Percentiles rank a stretch among this genome's conserved stretches.
Conservation (phyloP, 441 rosid species). For the Erodium trifolium region DNA sequence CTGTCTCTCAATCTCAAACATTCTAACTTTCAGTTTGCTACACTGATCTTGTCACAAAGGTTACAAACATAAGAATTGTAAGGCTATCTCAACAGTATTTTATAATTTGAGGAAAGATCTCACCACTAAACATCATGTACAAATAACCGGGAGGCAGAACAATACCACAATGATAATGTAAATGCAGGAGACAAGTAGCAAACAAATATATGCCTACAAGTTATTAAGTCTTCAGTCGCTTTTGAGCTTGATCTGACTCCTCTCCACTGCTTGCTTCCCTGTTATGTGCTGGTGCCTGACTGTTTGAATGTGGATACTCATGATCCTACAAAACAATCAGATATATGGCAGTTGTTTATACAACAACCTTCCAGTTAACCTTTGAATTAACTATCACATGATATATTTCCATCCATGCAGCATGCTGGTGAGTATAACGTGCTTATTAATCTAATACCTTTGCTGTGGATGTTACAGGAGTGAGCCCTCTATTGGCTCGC, state of each 20-base stretch:
- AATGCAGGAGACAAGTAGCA: neutral
- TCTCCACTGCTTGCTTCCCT: neutral
- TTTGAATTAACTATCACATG: neutral
- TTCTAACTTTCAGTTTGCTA: no score
- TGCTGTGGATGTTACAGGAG: neutral
- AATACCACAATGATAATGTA: neutral
- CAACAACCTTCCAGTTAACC: neutral
- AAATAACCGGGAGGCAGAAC: neutral
- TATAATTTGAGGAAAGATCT: neutral
- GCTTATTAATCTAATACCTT: neutral
- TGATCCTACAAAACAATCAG: neutral
- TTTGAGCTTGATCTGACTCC: constrained; percentile 7
- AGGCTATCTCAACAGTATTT: neutral
- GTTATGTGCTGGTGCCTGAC: neutral
- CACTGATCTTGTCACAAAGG: no score
- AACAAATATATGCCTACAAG: neutral
- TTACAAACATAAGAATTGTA: no score
- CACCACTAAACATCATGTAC: neutral
- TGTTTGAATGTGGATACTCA: neutral
- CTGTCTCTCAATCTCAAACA: no score
- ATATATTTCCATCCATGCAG: neutral
- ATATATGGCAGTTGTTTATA: neutral
- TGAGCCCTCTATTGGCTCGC: constrained; percentile 5
- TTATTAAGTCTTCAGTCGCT: neutral
- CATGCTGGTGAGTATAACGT: neutral